phyloP scores from a whole-genome alignment of 768 basidiomycete genomes.

The Lactarius trivialis region DNA sequence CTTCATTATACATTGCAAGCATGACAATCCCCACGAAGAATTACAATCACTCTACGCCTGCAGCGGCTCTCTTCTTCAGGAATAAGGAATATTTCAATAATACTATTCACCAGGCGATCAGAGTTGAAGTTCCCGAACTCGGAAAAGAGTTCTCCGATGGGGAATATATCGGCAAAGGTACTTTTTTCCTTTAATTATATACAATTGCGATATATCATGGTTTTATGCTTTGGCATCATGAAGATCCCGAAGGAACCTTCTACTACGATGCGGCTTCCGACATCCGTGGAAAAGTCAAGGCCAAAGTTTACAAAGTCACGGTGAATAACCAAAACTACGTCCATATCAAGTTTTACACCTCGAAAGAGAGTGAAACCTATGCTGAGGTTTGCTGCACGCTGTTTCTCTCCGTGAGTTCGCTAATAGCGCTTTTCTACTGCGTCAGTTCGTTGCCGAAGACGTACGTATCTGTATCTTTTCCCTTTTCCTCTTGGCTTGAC shows the following conservation, averaged over 20 bases:
- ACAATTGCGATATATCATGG: neutral
- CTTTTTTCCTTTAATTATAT: neutral
- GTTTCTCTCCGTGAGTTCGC: neutral
- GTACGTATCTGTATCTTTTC: neutral
- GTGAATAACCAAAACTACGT: neutral
- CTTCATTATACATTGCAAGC: neutral
- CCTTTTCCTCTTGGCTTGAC: neutral
- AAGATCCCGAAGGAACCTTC: neutral
- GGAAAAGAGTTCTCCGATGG: neutral
- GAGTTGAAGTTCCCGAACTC: neutral
- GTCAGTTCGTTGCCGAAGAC: neutral
- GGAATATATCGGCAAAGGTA: neutral
- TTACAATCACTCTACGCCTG: neutral
- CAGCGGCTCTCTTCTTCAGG: neutral
- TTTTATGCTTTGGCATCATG: neutral
- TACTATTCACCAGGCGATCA: neutral
- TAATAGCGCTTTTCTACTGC: neutral
- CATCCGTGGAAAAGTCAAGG: neutral
- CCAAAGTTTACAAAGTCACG: neutral
- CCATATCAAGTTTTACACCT: neutral
- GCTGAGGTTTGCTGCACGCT: neutral
- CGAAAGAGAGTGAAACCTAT: neutral
- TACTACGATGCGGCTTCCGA: neutral
- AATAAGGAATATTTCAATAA: neutral
- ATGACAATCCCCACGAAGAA: neutral